Base-by-base conservation (phyloP, 2,329 filamentous ascomycete species). In the Fusarium mexicanum region DNA sequence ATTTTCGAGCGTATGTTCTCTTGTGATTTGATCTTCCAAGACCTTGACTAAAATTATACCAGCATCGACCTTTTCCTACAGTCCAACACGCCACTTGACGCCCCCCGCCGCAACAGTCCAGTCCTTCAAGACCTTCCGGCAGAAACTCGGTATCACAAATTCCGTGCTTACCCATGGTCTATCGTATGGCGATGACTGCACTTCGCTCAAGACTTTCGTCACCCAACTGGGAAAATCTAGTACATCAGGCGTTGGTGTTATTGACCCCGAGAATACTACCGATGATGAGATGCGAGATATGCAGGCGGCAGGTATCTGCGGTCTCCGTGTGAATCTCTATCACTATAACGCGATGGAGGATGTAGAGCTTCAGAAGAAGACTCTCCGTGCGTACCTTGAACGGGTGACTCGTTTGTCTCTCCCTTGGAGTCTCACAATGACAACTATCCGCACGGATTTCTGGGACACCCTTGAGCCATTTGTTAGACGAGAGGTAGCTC, bases 331-430 rank as follows among this genome's bases (percentile, higher is more conserved):
- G 17, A 51, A 51, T 51, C 48, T 35, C 8, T 51, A 51, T 24
- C 31, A 35, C n/a, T 24, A 35, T 10, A 24, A 51, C 8, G 48
- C 48, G 3, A 51, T 51, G 48, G 48, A 51, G 8, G 48, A 51
- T 20, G n/a, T 51, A 5, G 31, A 51, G 22, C 29, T 51, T 3
- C 48, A 24, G 31, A 51, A 51, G 17, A 35, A 35, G 31, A 35
- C 48, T 6, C 69, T 84, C 12, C 62, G 67, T 5, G 79, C 78
- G 1, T 82, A 84, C 40, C 75, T 78, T 8, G 58, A 64, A 3
- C 73, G 77, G 41, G 37, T 73, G 22, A 51, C 38, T 6, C 46
- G 61, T 8, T 16, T 70, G 11, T 73, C 62, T 4, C 67, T 72
- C 16, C 46, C 59, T 31, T 74, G 72, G 72, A 71, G 62, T 26